phyloP scores from a whole-genome alignment of 2,329 filamentous ascomycete genomes.

The Botryotinia narcissicola region DNA sequence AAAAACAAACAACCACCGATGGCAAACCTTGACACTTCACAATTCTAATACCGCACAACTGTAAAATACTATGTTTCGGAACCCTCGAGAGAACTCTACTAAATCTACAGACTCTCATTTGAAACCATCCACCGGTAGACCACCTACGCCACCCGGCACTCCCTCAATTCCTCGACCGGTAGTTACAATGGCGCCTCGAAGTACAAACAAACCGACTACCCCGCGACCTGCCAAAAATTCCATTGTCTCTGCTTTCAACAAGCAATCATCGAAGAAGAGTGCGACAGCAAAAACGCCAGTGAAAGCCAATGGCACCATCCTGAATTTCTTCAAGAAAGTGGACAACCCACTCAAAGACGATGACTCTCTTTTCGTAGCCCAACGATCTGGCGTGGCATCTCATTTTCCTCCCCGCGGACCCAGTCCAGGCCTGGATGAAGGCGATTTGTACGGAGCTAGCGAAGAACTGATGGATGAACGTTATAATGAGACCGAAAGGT shows the following conservation, averaged over 20 bases:
- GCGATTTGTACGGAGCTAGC: conserved; percentile 29
- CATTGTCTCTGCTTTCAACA: conserved; percentile 26
- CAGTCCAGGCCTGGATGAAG: conserved; percentile 29
- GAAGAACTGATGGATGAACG: conserved; percentile 31
- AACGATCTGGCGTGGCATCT: conserved; percentile 29
- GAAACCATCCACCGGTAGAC: conserved; percentile 48
- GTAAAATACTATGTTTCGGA: conserved; percentile 49
- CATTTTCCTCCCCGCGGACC: conserved; percentile 1
- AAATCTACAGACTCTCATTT: conserved; percentile 39
- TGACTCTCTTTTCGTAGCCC: conserved; percentile 55
- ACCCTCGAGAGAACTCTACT: conserved; percentile 48
- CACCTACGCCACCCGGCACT: conserved; percentile 49
- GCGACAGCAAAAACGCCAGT: conserved; percentile 27
- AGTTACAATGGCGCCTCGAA: conserved; percentile 29
- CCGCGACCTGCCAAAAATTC: conserved; percentile 33
- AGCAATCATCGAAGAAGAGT: conserved; percentile 30
- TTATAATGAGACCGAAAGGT: conserved; percentile 42
- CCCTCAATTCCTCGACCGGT: conserved; percentile 17
- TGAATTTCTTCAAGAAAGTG: conserved; percentile 73
- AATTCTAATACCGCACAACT: not conserved
- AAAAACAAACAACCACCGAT: not conserved
- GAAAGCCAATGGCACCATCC: conserved; percentile 61
- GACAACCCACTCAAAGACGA: conserved; percentile 47
- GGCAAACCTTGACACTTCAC: not conserved
- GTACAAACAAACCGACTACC: conserved; percentile 36